These are phyloP conservation scores for Suhomyces kunorum DNA, from an alignment of 1,139 yeast genomes.

Conservation along the genomic window DNA sequence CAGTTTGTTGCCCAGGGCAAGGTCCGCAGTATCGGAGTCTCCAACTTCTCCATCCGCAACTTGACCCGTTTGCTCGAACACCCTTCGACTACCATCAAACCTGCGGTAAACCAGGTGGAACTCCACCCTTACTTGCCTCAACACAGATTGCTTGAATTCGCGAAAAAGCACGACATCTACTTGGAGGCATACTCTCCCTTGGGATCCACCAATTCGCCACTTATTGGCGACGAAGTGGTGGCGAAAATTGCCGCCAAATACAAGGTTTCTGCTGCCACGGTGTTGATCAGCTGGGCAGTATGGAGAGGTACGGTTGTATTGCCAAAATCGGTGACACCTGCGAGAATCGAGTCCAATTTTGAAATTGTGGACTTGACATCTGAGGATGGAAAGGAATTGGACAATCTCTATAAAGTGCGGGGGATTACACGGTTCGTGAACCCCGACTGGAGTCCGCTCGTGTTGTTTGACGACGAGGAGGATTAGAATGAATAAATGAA, in stretches of 20 bases:
- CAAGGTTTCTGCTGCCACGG: conserved; percentile 18
- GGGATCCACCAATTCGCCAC: conserved; percentile 24
- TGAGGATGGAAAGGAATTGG: conserved; percentile 20
- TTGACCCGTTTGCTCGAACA: conserved; percentile 19
- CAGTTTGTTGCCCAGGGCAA: conserved; percentile 16
- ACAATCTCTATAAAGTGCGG: conserved; percentile 17
- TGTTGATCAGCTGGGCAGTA: conserved; percentile 24
- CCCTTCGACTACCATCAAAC: conserved; percentile 19
- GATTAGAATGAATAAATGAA: background rate
- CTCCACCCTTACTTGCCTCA: conserved; percentile 27
- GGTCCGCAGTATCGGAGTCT: conserved; percentile 23
- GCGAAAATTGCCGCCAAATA: conserved; percentile 20
- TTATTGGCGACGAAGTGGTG: conserved; percentile 19
- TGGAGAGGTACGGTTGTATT: conserved; percentile 26
- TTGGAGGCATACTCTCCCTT: conserved; percentile 27
- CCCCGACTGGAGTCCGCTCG: conserved; percentile 20
- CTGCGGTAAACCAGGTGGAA: conserved; percentile 26
- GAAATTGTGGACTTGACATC: conserved; percentile 17
- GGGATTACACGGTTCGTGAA: conserved; percentile 19
- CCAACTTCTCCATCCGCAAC: conserved; percentile 21
- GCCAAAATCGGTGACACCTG: conserved; percentile 23
- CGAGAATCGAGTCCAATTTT: conserved; percentile 22
- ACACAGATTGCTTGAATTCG: conserved; percentile 18
- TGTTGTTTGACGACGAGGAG: conserved; percentile 14
- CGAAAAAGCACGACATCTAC: conserved; percentile 19